Evolutionary conservation across 495 filamentous ascomycete genomes (phyloP).

Genomic region (Tetracladium marchalianum): DNA sequence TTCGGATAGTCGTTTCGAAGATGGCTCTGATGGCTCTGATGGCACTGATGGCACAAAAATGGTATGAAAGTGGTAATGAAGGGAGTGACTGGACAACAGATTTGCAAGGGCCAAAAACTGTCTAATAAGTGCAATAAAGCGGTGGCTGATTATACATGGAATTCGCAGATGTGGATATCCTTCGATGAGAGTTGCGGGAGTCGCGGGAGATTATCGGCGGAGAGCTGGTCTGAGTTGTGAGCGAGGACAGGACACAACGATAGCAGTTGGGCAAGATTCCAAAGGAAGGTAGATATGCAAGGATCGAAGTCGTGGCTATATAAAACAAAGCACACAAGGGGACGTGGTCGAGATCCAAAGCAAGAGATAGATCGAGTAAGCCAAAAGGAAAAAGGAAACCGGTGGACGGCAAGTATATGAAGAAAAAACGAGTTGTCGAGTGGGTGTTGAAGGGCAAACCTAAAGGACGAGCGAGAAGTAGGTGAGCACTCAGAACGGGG

Average conservation of each 20-base stretch:
- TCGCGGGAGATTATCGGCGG: slow-evolving; percentile 10
- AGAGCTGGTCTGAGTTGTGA: slow-evolving; percentile 6
- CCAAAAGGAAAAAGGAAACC: slow-evolving; percentile 17
- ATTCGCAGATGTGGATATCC: slow-evolving; percentile 3
- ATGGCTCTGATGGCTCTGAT: not conserved
- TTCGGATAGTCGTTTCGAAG: not conserved
- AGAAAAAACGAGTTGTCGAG: slow-evolving; percentile 8
- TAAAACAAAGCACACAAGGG: too few relatives aligned
- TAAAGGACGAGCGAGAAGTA: slow-evolving; percentile 12
- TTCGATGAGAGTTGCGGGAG: too few relatives aligned
- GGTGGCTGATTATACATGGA: slow-evolving; percentile 20
- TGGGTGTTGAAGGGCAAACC: slow-evolving; percentile 14
- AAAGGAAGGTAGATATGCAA: slow-evolving; percentile 21
- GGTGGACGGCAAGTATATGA: slow-evolving; percentile 15
- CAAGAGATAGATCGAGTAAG: slow-evolving; percentile 15
- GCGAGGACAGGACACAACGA: slow-evolving; percentile 7
- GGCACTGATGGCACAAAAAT: not conserved
- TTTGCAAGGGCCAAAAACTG: slow-evolving; percentile 15
- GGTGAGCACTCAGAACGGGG: slow-evolving; percentile 17
- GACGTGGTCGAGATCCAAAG: too few relatives aligned
- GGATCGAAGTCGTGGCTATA: too few relatives aligned
- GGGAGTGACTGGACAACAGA: slow-evolving; percentile 23
- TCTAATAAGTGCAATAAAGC: slow-evolving; percentile 18
- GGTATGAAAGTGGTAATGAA: slow-evolving; percentile 7
- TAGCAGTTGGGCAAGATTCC: slow-evolving; percentile 16